These are phyloP conservation scores for Saccharum officinarum DNA, from an alignment of 176 grass and related monocot genomes.

Conservation along the genomic window DNA sequence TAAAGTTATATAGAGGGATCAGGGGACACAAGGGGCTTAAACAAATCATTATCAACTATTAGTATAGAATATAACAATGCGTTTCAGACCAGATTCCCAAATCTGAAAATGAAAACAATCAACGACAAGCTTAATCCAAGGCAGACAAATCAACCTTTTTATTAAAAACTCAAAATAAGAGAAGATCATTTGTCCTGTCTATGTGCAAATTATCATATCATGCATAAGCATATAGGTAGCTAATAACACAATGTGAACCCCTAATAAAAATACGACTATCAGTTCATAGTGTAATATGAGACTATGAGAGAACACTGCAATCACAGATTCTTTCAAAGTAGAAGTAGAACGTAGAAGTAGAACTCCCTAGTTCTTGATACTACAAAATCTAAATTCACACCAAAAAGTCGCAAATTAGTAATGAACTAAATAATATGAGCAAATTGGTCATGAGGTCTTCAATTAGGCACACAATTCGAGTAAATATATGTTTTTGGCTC, in stretches of 20 bases:
- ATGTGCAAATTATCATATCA: conserved; percentile 16
- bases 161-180: background rate
- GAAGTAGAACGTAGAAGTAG: background rate
- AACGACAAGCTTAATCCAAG: background rate
- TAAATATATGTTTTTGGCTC: background rate
- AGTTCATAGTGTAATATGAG: no score
- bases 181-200: background rate
- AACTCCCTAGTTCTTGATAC: background rate
- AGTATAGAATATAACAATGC: conserved; percentile 10
- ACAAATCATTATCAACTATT: conserved; percentile 5
- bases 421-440: no score
- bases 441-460: background rate
- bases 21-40: background rate
- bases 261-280: conserved; percentile 7
- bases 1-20: background rate
- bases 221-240: conserved; percentile 14
- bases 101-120: background rate
- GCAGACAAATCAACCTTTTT: background rate
- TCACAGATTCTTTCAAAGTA: background rate
- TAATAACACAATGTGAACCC: conserved; percentile 4
- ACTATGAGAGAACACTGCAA: no score
- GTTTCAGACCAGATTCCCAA: background rate
- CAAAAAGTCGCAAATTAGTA: background rate
- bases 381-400: conserved; percentile 9
- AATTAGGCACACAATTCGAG: background rate